These are phyloP conservation scores for Russula earlei DNA, from an alignment of 768 basidiomycete species.

Conservation along the genomic window DNA sequence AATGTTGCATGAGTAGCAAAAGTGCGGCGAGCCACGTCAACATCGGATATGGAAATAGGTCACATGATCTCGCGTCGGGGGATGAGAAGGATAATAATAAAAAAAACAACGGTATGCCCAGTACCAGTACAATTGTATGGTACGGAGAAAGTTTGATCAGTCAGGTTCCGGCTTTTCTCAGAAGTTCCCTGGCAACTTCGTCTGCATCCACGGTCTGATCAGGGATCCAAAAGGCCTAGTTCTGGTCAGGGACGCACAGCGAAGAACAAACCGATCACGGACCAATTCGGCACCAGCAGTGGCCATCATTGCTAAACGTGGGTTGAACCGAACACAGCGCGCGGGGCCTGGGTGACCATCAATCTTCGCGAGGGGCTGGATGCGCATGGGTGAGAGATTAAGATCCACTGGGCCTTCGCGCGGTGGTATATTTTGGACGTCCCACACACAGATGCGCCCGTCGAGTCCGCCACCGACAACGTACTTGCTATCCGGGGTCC, in stretches of 20 bases:
- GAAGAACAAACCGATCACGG: constrained; percentile 21
- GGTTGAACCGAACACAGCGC: constrained; percentile 86
- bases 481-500: constrained; percentile 92
- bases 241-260: neutral
- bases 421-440: constrained; percentile 54
- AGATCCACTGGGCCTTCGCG: constrained; percentile 45
- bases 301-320: constrained; percentile 80
- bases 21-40: constrained; percentile 4
- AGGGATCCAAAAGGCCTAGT: constrained; percentile 55
- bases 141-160: neutral
- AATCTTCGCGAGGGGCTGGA: constrained; percentile 42
- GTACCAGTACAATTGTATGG: neutral
- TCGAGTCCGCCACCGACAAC: constrained; percentile 78
- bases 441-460: constrained; percentile 84
- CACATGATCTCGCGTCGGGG: constrained; percentile 11
- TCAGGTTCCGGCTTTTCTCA: constrained; percentile 40
- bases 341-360: constrained; percentile 80
- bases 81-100: too few species aligned
- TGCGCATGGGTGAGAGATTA: constrained; percentile 41
- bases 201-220: constrained; percentile 61
- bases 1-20: neutral
- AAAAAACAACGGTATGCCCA: too few species aligned
- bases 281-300: constrained; percentile 81
- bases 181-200: constrained; percentile 58
- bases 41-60: neutral